phyloP scores from a whole-genome alignment of 2,329 filamentous ascomycete species.

The Stemphylium beticola region DNA sequence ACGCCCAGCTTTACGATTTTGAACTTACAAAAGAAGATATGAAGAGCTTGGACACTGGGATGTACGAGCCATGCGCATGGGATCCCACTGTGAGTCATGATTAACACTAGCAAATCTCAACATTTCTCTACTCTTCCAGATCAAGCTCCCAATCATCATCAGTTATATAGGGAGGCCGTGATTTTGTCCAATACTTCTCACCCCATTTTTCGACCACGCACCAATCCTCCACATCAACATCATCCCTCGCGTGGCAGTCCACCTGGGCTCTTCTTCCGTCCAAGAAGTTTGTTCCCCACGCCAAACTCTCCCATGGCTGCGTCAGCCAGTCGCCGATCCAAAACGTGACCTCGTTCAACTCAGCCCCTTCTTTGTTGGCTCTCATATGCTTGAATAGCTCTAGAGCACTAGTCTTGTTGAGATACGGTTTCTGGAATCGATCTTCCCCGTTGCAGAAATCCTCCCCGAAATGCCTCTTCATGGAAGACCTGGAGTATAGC shows the following conservation, averaged over 20 bases:
- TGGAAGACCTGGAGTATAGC: too few species aligned
- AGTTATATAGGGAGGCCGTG: neutral
- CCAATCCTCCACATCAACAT: neutral
- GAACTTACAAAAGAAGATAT: conserved; percentile 65
- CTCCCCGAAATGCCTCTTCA: neutral
- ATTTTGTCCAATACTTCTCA: conserved; percentile 10
- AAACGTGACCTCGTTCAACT: conserved; percentile 16
- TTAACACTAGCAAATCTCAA: conserved; percentile 24
- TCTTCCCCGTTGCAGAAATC: conserved; percentile 4
- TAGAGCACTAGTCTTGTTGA: conserved; percentile 10
- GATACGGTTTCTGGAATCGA: conserved; percentile 8
- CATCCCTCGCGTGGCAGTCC: conserved; percentile 7
- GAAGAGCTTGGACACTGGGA: conserved; percentile 59
- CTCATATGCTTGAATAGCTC: conserved; percentile 18
- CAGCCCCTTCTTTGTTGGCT: conserved; percentile 6
- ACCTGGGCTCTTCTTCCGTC: conserved; percentile 9
- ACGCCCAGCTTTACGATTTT: conserved; percentile 66
- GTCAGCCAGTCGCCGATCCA: conserved; percentile 19
- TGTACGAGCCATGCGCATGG: conserved; percentile 65
- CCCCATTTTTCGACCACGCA: neutral
- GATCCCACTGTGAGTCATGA: conserved; percentile 59
- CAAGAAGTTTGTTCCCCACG: conserved; percentile 5
- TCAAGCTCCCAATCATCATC: neutral
- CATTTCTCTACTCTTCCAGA: neutral
- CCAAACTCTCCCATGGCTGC: neutral